A percentile compares a stretch with the other conserved stretches of the same genome.
Evolutionary conservation across 1,139 yeast genomes (phyloP).

Genomic region (Suhomyces anneliseae): DNA sequence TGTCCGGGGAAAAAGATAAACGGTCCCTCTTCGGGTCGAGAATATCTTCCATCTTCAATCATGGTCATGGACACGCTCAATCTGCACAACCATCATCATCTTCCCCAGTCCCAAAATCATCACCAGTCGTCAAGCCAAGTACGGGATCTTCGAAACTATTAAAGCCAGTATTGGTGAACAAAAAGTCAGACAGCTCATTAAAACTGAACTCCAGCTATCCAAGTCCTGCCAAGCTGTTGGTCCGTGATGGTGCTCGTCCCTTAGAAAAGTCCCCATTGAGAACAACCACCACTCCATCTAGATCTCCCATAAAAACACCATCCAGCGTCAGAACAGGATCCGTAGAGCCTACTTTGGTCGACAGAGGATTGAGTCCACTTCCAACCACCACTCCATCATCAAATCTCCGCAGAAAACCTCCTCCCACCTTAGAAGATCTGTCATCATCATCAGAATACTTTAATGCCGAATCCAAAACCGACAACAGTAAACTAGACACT

Average conservation of each 20-base stretch:
- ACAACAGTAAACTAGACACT: not conserved
- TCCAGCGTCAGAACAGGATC: not conserved
- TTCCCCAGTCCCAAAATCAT: not conserved
- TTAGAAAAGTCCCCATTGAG: not conserved
- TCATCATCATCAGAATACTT: conserved; percentile 12
- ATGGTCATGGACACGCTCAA: conserved; percentile 8
- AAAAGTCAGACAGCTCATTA: conserved; percentile 9
- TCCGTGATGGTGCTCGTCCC: not conserved
- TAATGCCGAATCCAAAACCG: conserved; percentile 7
- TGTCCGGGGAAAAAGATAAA: conserved; percentile 15
- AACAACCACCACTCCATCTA: not conserved
- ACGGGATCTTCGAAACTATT: conserved; percentile 4
- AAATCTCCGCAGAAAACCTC: conserved; percentile 23
- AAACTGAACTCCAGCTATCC: conserved; percentile 3
- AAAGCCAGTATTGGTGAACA: conserved; percentile 8
- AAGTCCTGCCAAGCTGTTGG: conserved; percentile 2
- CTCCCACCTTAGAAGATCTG: conserved; percentile 16
- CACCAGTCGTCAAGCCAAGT: not conserved
- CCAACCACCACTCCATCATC: not conserved
- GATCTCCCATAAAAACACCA: not conserved
- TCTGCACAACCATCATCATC: not conserved
- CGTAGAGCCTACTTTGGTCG: not conserved
- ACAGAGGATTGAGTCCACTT: not conserved
- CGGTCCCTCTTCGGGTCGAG: conserved; percentile 26
- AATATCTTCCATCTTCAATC: conserved; percentile 29